Conservation (phyloP, 1,284 basidiomycete species). For the Sporisorium sorghi region DNA sequence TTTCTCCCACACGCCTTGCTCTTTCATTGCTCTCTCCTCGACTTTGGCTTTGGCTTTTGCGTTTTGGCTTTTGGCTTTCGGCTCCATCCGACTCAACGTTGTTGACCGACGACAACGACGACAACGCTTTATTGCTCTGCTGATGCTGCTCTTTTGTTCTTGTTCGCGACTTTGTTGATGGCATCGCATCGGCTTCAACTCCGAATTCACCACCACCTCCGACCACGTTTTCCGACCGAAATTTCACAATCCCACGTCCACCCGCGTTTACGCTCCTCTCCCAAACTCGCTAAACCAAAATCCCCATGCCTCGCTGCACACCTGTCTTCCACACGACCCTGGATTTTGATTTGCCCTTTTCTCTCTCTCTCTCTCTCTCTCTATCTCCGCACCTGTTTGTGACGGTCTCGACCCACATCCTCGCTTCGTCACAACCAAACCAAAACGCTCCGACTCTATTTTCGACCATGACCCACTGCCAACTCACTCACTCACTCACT, state of each 20-base stretch:
- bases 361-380: neutral
- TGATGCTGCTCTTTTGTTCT: neutral
- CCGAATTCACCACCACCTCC: neutral
- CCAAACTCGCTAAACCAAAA: neutral
- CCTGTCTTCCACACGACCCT: slow-evolving; percentile 10
- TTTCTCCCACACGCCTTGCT: neutral
- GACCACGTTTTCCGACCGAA: slow-evolving; percentile 3
- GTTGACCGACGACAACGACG: neutral
- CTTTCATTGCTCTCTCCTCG: neutral
- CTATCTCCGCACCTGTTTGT: neutral
- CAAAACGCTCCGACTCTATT: neutral
- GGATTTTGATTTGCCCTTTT: neutral
- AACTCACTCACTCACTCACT: neutral
- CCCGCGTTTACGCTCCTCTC: neutral
- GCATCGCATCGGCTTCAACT: neutral
- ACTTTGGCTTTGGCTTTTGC: neutral
- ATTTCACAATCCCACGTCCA: neutral
- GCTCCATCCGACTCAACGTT: neutral
- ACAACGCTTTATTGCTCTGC: slow-evolving; percentile 1
- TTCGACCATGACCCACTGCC: neutral
- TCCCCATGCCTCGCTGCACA: slow-evolving; percentile 3
- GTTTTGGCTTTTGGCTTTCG: slow-evolving; percentile 3
- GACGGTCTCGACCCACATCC: slow-evolving; percentile 7
- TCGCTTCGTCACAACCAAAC: slow-evolving; percentile 2
- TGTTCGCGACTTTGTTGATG: neutral